phyloP scores from a whole-genome alignment of 257 asterid genomes.

The Fraxinus americana region DNA sequence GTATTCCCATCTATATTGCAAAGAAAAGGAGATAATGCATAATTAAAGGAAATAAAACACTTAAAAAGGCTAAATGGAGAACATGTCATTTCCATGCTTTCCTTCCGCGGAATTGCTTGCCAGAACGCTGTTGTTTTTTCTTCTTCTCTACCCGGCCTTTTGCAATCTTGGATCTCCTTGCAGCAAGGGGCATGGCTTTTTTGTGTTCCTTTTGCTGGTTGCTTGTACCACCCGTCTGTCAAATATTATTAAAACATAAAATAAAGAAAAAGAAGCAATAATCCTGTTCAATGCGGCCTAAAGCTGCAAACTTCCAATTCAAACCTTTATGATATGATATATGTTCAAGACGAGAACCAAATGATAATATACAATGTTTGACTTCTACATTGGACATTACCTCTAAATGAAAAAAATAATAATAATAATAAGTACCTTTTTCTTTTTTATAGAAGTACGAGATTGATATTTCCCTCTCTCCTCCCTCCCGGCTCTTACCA shows the following conservation, averaged over 20 bases:
- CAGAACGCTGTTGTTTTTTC: conserved; percentile 40
- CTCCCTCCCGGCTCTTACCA: conserved; percentile 73
- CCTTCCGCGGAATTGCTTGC: conserved; percentile 86
- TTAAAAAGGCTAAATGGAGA: not conserved
- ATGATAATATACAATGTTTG: not conserved
- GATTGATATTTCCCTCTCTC: conserved; percentile 74
- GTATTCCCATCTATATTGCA: not conserved
- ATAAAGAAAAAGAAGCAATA: not conserved
- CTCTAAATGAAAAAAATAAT: not conserved
- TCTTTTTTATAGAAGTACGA: conserved; percentile 62
- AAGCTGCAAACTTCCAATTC: not conserved
- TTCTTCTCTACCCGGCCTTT: conserved; percentile 54
- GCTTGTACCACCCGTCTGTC: conserved; percentile 81
- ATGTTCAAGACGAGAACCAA: not conserved
- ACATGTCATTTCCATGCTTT: conserved; percentile 84
- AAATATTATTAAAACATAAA: conserved; percentile 4
- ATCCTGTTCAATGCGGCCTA: not conserved
- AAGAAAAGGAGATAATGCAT: not conserved
- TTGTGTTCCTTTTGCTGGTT: conserved; percentile 79
- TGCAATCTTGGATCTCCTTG: conserved; percentile 56
- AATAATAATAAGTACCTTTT: conserved; percentile 49
- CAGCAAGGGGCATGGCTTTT: conserved; percentile 74
- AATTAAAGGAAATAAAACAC: not conserved
- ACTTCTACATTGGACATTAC: not conserved
- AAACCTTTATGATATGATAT: not conserved